Evolutionary conservation across 345 rosid genomes (phyloP).

Genomic region (Fremontodendron californicum): DNA sequence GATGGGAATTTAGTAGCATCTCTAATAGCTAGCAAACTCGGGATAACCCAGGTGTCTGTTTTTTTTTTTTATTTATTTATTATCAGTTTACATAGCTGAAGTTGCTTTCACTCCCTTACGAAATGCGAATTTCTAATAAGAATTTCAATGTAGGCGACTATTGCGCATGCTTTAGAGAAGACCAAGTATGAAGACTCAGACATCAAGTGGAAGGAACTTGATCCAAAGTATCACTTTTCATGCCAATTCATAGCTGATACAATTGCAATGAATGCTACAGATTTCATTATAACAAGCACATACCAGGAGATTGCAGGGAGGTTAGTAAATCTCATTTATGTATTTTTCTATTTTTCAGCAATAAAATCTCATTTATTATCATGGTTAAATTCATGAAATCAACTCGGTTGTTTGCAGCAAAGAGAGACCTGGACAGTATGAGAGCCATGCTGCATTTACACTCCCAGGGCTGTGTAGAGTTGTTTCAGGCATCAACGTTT

Average conservation of each 20-base stretch:
- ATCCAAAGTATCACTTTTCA: conserved; percentile 80
- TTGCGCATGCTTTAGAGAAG: conserved; percentile 95
- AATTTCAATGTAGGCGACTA: conserved; percentile 55
- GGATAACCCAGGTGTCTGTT: conserved; percentile 65
- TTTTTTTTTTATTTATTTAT: no score
- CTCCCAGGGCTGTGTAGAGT: conserved; percentile 86
- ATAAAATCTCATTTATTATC: neutral
- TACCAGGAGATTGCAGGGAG: conserved; percentile 93
- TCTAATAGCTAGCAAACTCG: conserved; percentile 75
- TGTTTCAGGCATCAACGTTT: conserved; percentile 75
- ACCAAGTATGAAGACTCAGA: conserved; percentile 87
- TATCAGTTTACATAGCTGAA: neutral
- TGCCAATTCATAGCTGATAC: conserved; percentile 84
- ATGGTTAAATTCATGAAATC: neutral
- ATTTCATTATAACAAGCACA: conserved; percentile 81
- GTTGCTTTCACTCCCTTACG: neutral
- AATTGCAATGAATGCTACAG: conserved; percentile 74
- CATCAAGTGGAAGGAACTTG: conserved; percentile 76
- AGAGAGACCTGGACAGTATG: conserved; percentile 71
- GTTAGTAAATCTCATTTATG: conserved; percentile 39
- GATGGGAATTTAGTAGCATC: conserved; percentile 93
- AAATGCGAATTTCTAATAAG: neutral
- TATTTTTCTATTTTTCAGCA: no score
- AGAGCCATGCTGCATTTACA: conserved; percentile 73
- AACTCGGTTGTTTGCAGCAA: conserved; percentile 43